Evolutionary conservation across 2,329 filamentous ascomycete genomes (phyloP).

Genomic region (Lachnellula cervina): DNA sequence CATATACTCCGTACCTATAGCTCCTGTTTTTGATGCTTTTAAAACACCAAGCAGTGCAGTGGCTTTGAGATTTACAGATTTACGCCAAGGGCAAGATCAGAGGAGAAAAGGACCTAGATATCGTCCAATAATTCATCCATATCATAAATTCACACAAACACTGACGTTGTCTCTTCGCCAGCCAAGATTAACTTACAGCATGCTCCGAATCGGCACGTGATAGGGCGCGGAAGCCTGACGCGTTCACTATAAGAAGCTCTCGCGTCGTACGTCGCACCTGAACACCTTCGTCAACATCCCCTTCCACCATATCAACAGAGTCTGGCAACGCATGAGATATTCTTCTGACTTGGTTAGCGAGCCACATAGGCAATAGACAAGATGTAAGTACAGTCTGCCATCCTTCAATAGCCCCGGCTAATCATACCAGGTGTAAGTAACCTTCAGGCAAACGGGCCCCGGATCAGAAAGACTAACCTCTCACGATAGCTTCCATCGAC

Average conservation of each 20-base stretch:
- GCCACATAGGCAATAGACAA: conserved; percentile 1
- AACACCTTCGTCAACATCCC: neutral
- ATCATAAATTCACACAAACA: too few relatives aligned
- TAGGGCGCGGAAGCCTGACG: neutral
- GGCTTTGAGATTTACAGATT: too few relatives aligned
- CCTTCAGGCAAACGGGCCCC: neutral
- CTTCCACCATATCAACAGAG: neutral
- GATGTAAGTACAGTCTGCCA: conserved; percentile 4
- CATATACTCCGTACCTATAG: too few relatives aligned
- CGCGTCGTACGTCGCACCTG: neutral
- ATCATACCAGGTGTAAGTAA: conserved; percentile 18
- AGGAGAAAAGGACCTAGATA: too few relatives aligned
- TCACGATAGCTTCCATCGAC: conserved; percentile 72
- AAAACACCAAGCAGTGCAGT: too few relatives aligned
- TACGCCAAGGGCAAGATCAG: too few relatives aligned
- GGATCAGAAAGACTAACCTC: conserved; percentile 5
- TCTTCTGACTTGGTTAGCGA: neutral
- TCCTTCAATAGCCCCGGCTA: neutral
- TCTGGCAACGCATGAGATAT: neutral
- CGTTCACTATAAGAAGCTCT: neutral
- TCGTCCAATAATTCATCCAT: too few relatives aligned
- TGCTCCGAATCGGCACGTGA: too few relatives aligned
- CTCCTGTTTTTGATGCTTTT: too few relatives aligned
- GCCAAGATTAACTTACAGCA: too few relatives aligned
- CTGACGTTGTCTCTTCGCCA: too few relatives aligned